A percentile compares a stretch with the other conserved stretches of the same genome.
Conservation (phyloP, 208 protist species). For the Acanthamoeba triangularis region DNA sequence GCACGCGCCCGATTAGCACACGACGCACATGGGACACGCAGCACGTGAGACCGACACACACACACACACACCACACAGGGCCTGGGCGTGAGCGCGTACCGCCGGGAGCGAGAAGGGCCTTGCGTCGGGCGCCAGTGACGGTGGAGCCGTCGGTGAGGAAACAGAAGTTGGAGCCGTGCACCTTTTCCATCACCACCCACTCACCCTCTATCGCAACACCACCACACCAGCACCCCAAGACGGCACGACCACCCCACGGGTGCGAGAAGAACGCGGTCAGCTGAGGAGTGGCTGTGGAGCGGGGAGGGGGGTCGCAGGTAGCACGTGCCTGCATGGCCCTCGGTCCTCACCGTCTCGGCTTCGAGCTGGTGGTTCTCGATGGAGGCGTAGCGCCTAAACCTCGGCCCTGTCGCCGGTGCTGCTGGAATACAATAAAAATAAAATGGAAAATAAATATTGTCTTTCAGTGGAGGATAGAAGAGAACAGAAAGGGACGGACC, state of each 20-base stretch:
- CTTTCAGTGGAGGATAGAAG: too few species aligned
- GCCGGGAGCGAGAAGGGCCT: slow-evolving; percentile 6
- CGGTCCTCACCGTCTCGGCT: background rate
- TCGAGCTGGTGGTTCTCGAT: slow-evolving; percentile 49
- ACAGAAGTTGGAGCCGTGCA: slow-evolving; percentile 44
- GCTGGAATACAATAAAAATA: too few species aligned
- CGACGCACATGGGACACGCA: background rate
- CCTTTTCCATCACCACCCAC: slow-evolving; percentile 53
- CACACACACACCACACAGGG: too few species aligned
- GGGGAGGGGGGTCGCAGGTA: too few species aligned
- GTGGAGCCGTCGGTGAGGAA: slow-evolving; percentile 30
- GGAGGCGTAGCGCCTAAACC: background rate
- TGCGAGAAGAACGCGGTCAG: background rate
- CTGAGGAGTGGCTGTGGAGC: background rate
- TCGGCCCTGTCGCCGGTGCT: background rate
- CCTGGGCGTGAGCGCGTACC: too few species aligned
- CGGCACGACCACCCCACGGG: too few species aligned
- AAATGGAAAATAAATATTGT: too few species aligned
- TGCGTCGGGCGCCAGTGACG: background rate
- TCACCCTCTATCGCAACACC: background rate
- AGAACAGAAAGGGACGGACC: too few species aligned
- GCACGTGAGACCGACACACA: background rate
- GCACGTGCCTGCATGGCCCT: background rate
- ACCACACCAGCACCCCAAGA: too few species aligned
- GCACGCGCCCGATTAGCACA: background rate